Conservation (phyloP, 371 early-diverging fungal species). For the Mortierella sp. region DNA sequence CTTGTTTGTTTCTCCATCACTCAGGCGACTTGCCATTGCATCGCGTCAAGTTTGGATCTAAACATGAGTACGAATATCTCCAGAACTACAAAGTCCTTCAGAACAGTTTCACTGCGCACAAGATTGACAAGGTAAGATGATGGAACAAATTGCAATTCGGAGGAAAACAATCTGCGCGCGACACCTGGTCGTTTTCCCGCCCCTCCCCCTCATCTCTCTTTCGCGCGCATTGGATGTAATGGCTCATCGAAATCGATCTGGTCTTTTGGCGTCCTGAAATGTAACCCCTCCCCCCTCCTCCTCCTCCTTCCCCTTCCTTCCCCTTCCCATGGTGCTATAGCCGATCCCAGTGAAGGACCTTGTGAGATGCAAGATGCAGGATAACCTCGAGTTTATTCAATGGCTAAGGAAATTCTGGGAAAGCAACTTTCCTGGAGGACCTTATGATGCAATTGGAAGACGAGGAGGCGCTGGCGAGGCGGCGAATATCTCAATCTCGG, state of each 20-base stretch:
- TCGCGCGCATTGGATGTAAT: too few species aligned
- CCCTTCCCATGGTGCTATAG: slow-evolving; percentile 37
- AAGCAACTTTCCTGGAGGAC: slow-evolving; percentile 79
- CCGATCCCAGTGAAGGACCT: slow-evolving; percentile 87
- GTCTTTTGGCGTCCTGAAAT: neutral
- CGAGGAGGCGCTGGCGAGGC: slow-evolving; percentile 64
- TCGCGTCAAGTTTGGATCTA: slow-evolving; percentile 82
- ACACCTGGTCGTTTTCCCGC: too few species aligned
- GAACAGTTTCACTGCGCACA: slow-evolving; percentile 70
- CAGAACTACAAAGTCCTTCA: slow-evolving; percentile 87
- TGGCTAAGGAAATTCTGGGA: slow-evolving; percentile 95
- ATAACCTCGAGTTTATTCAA: slow-evolving; percentile 96
- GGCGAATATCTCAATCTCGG: slow-evolving; percentile 16
- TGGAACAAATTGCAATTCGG: too few species aligned
- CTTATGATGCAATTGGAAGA: slow-evolving; percentile 85
- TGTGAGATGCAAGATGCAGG: slow-evolving; percentile 94
- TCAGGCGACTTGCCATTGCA: slow-evolving; percentile 70
- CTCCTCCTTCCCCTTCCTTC: neutral
- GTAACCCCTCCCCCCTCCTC: neutral
- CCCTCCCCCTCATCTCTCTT: too few species aligned
- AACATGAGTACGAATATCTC: slow-evolving; percentile 86
- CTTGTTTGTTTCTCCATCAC: neutral
- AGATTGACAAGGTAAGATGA: slow-evolving; percentile 60
- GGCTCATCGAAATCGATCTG: too few species aligned
- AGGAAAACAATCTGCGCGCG: too few species aligned